Conservation (phyloP, 768 basidiomycete species). For the Leccinum barrowsii region DNA sequence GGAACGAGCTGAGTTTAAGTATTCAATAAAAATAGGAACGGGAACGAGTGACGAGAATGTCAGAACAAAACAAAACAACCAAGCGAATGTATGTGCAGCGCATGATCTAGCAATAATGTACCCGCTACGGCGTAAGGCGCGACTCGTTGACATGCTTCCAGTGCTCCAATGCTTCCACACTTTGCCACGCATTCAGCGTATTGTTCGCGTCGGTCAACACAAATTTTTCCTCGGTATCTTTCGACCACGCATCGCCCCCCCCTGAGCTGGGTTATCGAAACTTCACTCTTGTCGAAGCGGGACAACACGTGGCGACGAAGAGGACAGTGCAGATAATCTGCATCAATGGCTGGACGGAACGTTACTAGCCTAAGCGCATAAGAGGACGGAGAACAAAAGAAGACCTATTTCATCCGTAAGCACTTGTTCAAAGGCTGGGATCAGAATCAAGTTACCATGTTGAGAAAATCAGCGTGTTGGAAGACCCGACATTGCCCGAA, state of each 20-base stretch:
- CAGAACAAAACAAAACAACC: no score
- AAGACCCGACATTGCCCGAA: constrained; percentile 83
- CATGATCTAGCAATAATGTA: no score
- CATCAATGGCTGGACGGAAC: constrained; percentile 51
- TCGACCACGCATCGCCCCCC: constrained; percentile 18
- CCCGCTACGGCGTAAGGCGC: no score
- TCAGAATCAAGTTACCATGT: constrained; percentile 54
- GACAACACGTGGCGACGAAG: constrained; percentile 61
- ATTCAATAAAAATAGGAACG: no score
- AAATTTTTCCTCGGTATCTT: constrained; percentile 38
- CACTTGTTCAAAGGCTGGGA: not conserved
- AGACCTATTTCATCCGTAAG: constrained; percentile 48
- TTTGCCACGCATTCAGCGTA: constrained; percentile 62
- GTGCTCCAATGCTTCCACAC: constrained; percentile 60
- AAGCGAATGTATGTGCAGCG: no score
- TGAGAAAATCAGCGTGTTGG: constrained; percentile 60
- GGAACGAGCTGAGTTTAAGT: no score
- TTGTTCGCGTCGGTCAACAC: constrained; percentile 64
- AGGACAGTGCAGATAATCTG: constrained; percentile 67
- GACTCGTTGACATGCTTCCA: constrained; percentile 45
- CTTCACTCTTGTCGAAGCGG: constrained; percentile 49
- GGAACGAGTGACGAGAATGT: no score
- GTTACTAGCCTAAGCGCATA: constrained; percentile 37
- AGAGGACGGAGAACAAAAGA: constrained; percentile 70
- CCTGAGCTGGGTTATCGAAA: constrained; percentile 43